Evolutionary conservation across 2,329 filamentous ascomycete species (phyloP).

Genomic region (Macrophomina pseudophaseolina): DNA sequence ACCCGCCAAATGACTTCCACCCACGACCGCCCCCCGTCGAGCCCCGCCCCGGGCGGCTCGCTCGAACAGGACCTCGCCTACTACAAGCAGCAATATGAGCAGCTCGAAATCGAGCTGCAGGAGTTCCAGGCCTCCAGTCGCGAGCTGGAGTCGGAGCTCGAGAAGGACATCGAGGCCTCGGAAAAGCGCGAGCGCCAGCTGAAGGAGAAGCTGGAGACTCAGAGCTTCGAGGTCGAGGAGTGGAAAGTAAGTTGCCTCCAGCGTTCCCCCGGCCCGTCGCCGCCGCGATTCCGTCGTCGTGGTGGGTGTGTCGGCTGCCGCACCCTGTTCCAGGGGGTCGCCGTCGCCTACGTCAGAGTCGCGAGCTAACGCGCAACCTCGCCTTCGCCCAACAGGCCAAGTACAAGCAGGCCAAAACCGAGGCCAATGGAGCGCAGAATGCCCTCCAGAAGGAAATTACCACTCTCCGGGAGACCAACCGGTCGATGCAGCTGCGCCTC

Average conservation of each 20-base stretch:
- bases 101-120: conserved; percentile 85
- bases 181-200: conserved; percentile 89
- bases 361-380: conserved; percentile 16
- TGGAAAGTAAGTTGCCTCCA: conserved; percentile 77
- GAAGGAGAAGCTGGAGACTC: conserved; percentile 82
- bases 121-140: conserved; percentile 95
- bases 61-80: conserved; percentile 81
- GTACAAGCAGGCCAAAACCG: conserved; percentile 91
- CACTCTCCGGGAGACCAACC: conserved; percentile 80
- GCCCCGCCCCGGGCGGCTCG: conserved; percentile 31
- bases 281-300: neutral
- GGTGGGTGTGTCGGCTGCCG: conserved; percentile 4
- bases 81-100: conserved; percentile 96
- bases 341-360: conserved; percentile 5
- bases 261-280: neutral
- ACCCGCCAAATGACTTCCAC: conserved; percentile 37
- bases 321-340: conserved; percentile 8
- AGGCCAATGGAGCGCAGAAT: conserved; percentile 84
- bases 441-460: conserved; percentile 95
- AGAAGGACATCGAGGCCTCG: conserved; percentile 93
- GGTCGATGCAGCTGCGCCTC: conserved; percentile 79
- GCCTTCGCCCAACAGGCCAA: conserved; percentile 68
- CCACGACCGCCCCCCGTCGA: conserved; percentile 36
- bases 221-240: conserved; percentile 91
- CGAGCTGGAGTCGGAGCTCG: conserved; percentile 90